Conservation (phyloP, 75 land plant genomes). For the Ceratopteris richardii region DNA sequence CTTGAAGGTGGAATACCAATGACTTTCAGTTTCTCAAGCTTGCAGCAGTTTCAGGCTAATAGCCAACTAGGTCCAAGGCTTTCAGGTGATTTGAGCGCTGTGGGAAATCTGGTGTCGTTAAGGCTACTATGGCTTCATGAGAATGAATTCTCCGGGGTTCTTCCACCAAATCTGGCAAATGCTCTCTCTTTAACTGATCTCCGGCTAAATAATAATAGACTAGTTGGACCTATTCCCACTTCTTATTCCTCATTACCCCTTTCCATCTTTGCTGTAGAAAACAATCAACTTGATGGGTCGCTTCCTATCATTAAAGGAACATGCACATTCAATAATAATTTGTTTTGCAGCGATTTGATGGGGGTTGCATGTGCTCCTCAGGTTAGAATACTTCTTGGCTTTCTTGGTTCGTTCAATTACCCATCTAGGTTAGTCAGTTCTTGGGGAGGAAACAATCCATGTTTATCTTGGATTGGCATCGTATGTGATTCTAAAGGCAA, state of each 20-base stretch:
- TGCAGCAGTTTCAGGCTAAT: constrained; percentile 56
- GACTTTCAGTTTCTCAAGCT: constrained; percentile 21
- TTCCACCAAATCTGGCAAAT: constrained; percentile 49
- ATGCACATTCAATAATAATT: constrained; percentile 15
- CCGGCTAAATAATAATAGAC: constrained; percentile 47
- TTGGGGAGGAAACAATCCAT: constrained; percentile 83
- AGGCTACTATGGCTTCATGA: constrained; percentile 55
- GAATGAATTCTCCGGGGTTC: constrained; percentile 56
- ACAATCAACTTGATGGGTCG: constrained; percentile 63
- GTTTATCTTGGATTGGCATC: constrained; percentile 49
- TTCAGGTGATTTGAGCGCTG: constrained; percentile 44
- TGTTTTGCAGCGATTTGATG: constrained; percentile 32
- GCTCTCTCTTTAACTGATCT: constrained; percentile 40
- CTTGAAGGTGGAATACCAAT: constrained; percentile 58
- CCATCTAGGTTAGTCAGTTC: constrained; percentile 34
- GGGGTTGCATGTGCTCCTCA: constrained; percentile 43
- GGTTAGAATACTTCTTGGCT: constrained; percentile 43
- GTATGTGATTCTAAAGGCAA: constrained; percentile 35
- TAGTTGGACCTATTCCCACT: constrained; percentile 58
- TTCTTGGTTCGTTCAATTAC: constrained; percentile 53
- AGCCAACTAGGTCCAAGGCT: constrained; percentile 35
- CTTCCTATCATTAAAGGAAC: constrained; percentile 28
- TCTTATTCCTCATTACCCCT: constrained; percentile 26
- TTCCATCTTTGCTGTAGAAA: constrained; percentile 25
- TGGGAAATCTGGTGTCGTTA: constrained; percentile 38